A percentile compares a stretch with the other conserved stretches of the same genome.
Evolutionary conservation across 1,284 basidiomycete species (phyloP).

Genomic region (Leccinum fuscescens): DNA sequence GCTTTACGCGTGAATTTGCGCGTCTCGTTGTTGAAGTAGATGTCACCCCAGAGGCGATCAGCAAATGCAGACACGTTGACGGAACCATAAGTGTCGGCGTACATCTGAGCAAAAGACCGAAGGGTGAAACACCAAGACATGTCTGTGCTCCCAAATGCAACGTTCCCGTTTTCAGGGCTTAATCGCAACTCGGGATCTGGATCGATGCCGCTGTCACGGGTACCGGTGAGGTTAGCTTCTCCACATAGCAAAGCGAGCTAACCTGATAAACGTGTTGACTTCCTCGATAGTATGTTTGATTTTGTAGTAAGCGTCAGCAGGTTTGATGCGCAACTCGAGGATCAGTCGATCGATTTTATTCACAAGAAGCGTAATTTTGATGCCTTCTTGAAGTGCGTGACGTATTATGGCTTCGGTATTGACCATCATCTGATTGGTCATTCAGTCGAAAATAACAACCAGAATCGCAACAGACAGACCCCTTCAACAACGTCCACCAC

Average conservation of each 20-base stretch:
- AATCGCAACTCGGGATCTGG: conserved; percentile 84
- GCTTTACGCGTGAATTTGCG: conserved; percentile 90
- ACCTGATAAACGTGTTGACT: conserved; percentile 94
- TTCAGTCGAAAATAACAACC: conserved; percentile 11
- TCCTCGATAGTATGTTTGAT: conserved; percentile 99
- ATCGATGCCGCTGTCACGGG: conserved; percentile 68
- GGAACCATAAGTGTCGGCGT: conserved; percentile 84
- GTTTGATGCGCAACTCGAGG: conserved; percentile 93
- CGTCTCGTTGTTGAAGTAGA: conserved; percentile 84
- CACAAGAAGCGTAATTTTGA: conserved; percentile 91
- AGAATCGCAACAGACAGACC: conserved; percentile 45
- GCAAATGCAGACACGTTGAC: conserved; percentile 73
- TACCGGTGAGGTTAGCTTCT: conserved; percentile 4
- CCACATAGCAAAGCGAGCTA: conserved; percentile 19
- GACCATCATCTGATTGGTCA: conserved; percentile 72
- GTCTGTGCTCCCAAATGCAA: conserved; percentile 95
- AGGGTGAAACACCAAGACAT: conserved; percentile 99
- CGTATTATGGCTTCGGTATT: conserved; percentile 85
- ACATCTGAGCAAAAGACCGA: conserved; percentile 93
- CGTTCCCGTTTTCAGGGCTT: conserved; percentile 94
- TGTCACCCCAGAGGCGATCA: conserved; percentile 95
- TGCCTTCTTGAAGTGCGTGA: conserved; percentile 83
- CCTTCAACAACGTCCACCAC: conserved; percentile 97
- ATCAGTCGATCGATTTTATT: conserved; percentile 99
- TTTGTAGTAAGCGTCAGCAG: conserved; percentile 97